These are phyloP conservation scores for Yamadazyma nakazawae DNA, from an alignment of 805 yeast genomes.

Conservation along the genomic window DNA sequence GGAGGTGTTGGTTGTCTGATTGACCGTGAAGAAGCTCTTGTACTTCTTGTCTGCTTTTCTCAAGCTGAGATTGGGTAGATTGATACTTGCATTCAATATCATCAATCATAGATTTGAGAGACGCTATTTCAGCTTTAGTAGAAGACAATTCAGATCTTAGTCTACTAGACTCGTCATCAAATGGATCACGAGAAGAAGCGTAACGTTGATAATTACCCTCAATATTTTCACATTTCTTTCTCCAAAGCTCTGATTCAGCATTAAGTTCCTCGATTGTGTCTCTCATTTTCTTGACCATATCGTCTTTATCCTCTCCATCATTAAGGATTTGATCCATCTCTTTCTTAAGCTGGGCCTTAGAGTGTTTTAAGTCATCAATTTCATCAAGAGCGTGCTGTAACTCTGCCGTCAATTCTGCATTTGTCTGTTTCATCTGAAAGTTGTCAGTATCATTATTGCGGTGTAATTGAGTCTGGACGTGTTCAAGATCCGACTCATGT, in stretches of 20 bases:
- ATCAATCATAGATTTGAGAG: not conserved
- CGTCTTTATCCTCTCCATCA: constrained; percentile 7
- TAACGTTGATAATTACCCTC: not conserved
- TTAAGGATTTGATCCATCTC: constrained; percentile 3
- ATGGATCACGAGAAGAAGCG: not conserved
- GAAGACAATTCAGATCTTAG: not conserved
- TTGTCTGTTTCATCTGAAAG: not conserved
- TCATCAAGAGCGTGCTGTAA: constrained; percentile 2
- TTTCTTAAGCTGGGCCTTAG: constrained; percentile 2
- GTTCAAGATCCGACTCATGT: not conserved
- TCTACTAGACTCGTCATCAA: not conserved
- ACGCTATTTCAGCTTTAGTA: not conserved
- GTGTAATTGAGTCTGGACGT: too few relatives aligned
- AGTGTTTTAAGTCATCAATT: constrained; percentile 8
- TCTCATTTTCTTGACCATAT: constrained; percentile 9
- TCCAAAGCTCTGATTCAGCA: not conserved
- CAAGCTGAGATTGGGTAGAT: constrained; percentile 12
- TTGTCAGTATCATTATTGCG: not conserved
- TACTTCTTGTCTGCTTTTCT: constrained; percentile 14
- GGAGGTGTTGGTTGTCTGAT: constrained; percentile 13
- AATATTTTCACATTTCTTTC: not conserved
- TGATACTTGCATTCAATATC: constrained; percentile 12
- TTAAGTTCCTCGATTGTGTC: constrained; percentile 15
- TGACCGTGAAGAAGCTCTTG: constrained; percentile 13
- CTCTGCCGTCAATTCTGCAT: not conserved